These are phyloP conservation scores for Trametopsis cervina DNA, from an alignment of 768 basidiomycete species.

Conservation along the genomic window DNA sequence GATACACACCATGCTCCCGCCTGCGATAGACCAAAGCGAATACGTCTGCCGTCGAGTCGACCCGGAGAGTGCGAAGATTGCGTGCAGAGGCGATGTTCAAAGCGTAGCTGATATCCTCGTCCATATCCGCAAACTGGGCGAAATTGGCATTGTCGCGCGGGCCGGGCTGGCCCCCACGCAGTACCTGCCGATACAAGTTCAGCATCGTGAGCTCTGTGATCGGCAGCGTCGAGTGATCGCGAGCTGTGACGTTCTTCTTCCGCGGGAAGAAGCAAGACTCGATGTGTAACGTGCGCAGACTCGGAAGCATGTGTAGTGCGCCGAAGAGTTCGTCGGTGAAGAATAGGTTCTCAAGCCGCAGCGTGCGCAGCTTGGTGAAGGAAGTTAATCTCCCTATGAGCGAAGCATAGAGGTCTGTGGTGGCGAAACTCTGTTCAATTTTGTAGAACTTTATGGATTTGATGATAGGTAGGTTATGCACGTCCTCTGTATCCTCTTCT, in stretches of 20 bases:
- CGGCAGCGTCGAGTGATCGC: slow-evolving; percentile 28
- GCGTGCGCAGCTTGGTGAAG: slow-evolving; percentile 31
- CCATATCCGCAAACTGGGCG: slow-evolving; percentile 10
- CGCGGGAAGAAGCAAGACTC: slow-evolving; percentile 33
- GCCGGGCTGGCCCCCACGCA: slow-evolving; percentile 6
- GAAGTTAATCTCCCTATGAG: slow-evolving; percentile 18
- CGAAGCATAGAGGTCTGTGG: slow-evolving; percentile 9
- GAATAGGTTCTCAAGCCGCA: slow-evolving; percentile 31
- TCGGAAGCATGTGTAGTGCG: slow-evolving; percentile 30
- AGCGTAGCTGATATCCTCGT: slow-evolving; percentile 15
- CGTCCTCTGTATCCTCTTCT: neutral
- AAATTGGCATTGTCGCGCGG: slow-evolving; percentile 5
- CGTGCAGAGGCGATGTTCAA: slow-evolving; percentile 30
- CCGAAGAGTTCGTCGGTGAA: slow-evolving; percentile 30
- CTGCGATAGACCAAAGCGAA: slow-evolving; percentile 21
- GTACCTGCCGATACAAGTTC: slow-evolving; percentile 27
- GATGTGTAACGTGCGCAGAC: slow-evolving; percentile 32
- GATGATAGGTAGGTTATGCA: slow-evolving; percentile 1
- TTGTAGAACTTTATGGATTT: slow-evolving; percentile 11
- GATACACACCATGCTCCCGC: slow-evolving; percentile 5
- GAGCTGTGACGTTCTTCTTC: slow-evolving; percentile 7
- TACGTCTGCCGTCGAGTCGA: slow-evolving; percentile 37
- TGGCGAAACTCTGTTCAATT: slow-evolving; percentile 10
- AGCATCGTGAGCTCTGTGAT: slow-evolving; percentile 36
- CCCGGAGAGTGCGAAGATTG: slow-evolving; percentile 32